A percentile compares a stretch with the other conserved stretches of the same genome.
Evolutionary conservation across 2,329 filamentous ascomycete species (phyloP).

Genomic region (Aspergillus pseudoterreus): DNA sequence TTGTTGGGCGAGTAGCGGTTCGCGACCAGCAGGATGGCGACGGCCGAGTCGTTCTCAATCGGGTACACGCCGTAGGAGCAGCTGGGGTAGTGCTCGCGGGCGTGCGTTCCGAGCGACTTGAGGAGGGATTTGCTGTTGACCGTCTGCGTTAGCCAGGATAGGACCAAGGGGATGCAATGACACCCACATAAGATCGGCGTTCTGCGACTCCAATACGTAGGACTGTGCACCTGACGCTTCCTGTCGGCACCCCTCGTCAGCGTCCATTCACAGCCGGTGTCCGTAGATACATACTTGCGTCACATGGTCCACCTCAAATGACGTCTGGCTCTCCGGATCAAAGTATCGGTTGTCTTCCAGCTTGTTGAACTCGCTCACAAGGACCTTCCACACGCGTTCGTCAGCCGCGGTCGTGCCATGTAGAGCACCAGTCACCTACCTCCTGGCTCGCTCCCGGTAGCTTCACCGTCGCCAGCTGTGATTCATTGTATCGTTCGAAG

Average conservation of each 20-base stretch:
- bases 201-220: slow-evolving; percentile 69
- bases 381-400: slow-evolving; percentile 46
- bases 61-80: slow-evolving; percentile 81
- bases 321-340: slow-evolving; percentile 81
- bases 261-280: not conserved
- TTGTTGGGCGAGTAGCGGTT: slow-evolving; percentile 98
- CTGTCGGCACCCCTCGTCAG: slow-evolving; percentile 36
- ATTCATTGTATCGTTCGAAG: slow-evolving; percentile 93
- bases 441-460: slow-evolving; percentile 79
- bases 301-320: slow-evolving; percentile 82
- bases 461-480: slow-evolving; percentile 85
- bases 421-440: slow-evolving; percentile 45
- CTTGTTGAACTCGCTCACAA: slow-evolving; percentile 83
- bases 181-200: slow-evolving; percentile 75
- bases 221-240: slow-evolving; percentile 82
- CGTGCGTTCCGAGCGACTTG: slow-evolving; percentile 71
- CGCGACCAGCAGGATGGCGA: slow-evolving; percentile 81
- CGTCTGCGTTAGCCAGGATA: not conserved
- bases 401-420: slow-evolving; percentile 10
- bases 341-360: slow-evolving; percentile 81
- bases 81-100: slow-evolving; percentile 82
- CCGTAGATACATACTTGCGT: slow-evolving; percentile 58
- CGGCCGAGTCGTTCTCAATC: slow-evolving; percentile 66
- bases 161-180: too few species aligned
- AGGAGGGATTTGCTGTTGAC: slow-evolving; percentile 70